Percentiles rank a stretch among this genome's conserved stretches.
These are phyloP conservation scores for Vickermania ingenoplastis DNA, from an alignment of 208 protist genomes.

Conservation along the genomic window DNA sequence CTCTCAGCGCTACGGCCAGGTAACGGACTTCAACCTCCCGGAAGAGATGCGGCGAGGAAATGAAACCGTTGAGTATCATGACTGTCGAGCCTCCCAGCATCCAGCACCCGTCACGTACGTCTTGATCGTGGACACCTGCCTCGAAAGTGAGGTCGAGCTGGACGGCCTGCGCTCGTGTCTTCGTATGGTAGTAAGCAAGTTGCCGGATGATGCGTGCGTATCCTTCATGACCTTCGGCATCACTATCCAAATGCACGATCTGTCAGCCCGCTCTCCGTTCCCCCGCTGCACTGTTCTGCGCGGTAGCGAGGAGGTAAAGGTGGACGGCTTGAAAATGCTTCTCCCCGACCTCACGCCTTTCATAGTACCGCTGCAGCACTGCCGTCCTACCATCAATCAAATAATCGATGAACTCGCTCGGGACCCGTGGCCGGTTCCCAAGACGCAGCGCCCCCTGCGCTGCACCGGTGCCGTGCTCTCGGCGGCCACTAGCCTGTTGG, in stretches of 20 bases:
- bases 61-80: slow-evolving; percentile 95
- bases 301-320: slow-evolving; percentile 65
- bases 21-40: slow-evolving; percentile 84
- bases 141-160: slow-evolving; percentile 91
- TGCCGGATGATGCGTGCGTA: slow-evolving; percentile 91
- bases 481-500: slow-evolving; percentile 91
- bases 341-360: slow-evolving; percentile 44
- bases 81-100: slow-evolving; percentile 13
- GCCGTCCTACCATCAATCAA: slow-evolving; percentile 50
- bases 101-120: slow-evolving; percentile 71
- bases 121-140: slow-evolving; percentile 97
- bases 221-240: slow-evolving; percentile 98
- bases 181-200: slow-evolving; percentile 76
- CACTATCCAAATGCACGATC: slow-evolving; percentile 88
- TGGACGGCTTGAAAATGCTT: slow-evolving; percentile 36
- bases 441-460: slow-evolving; percentile 88
- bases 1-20: slow-evolving; percentile 91
- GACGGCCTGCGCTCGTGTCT: slow-evolving; percentile 91
- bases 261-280: slow-evolving; percentile 53
- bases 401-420: slow-evolving; percentile 92
- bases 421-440: slow-evolving; percentile 94
- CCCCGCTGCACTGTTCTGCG: slow-evolving; percentile 79
- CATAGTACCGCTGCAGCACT: slow-evolving; percentile 64
- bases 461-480: slow-evolving; percentile 96
- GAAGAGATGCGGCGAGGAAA: slow-evolving; percentile 84